phyloP scores from a whole-genome alignment of 2,329 filamentous ascomycete genomes.

The Tympanopsis confertula region DNA sequence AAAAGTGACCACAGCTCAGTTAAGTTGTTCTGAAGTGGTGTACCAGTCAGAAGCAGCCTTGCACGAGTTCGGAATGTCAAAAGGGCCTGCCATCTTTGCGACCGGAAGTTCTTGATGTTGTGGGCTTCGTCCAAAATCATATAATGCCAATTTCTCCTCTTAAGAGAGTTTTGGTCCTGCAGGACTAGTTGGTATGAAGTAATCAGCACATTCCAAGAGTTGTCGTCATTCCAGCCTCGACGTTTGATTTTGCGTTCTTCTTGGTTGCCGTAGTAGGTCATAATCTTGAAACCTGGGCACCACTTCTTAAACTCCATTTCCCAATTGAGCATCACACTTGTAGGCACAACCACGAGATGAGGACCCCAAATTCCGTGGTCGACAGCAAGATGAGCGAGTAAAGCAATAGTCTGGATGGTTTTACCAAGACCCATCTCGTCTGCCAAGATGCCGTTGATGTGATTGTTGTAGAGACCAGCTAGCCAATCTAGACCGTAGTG shows the following conservation, averaged over 20 bases:
- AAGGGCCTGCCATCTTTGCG: constrained; percentile 89
- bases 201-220: constrained; percentile 93
- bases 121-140: constrained; percentile 97
- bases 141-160: constrained; percentile 88
- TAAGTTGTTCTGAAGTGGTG: constrained; percentile 90
- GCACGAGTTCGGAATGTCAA: constrained; percentile 86
- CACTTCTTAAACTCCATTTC: constrained; percentile 99
- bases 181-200: constrained; percentile 95
- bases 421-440: constrained; percentile 99
- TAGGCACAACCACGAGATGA: constrained; percentile 90
- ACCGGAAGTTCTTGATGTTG: constrained; percentile 99
- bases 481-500: constrained; percentile 97
- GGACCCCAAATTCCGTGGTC: constrained; percentile 88
- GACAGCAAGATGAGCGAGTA: constrained; percentile 85
- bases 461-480: constrained; percentile 79
- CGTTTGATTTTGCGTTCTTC: constrained; percentile 88
- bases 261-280: constrained; percentile 90
- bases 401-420: constrained; percentile 92
- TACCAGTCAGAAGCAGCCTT: constrained; percentile 80
- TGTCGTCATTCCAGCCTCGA: constrained; percentile 83
- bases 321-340: constrained; percentile 98
- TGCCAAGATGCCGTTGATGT: constrained; percentile 89
- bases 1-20: constrained; percentile 94
- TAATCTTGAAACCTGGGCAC: constrained; percentile 92
- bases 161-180: constrained; percentile 88